Evolutionary conservation across 2,329 filamentous ascomycete species (phyloP).

Genomic region (Fusarium haematococcum): DNA sequence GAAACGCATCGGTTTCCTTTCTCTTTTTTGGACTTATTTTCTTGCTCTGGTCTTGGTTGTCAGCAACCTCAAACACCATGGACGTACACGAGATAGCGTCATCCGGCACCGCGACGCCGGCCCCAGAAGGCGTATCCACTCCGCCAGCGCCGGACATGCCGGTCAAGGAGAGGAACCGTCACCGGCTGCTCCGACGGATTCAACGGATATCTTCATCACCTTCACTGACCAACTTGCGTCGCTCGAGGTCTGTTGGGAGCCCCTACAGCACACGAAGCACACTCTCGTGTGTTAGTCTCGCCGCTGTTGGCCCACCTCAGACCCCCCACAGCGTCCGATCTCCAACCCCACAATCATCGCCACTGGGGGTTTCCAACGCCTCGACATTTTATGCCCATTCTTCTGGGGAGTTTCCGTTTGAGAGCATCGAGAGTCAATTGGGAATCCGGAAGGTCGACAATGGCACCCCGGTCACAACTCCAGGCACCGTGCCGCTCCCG

Average conservation of each 20-base stretch:
- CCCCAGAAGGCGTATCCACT: conserved; percentile 40
- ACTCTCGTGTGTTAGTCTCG: conserved; percentile 67
- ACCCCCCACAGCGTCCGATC: conserved; percentile 45
- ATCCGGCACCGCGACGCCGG: conserved; percentile 44
- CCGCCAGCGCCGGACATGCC: conserved; percentile 44
- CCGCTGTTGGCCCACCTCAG: conserved; percentile 50
- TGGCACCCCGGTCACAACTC: conserved; percentile 54
- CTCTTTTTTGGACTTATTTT: neutral
- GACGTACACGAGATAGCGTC: conserved; percentile 40
- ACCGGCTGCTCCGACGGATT: conserved; percentile 77
- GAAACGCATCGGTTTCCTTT: neutral
- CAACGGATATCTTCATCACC: conserved; percentile 87
- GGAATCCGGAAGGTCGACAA: conserved; percentile 67
- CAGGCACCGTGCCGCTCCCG: conserved; percentile 71
- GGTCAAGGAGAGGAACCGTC: conserved; percentile 73
- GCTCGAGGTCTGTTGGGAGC: conserved; percentile 75
- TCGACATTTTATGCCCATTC: conserved; percentile 56
- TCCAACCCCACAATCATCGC: conserved; percentile 54
- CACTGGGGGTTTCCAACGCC: conserved; percentile 52
- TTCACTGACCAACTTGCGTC: conserved; percentile 73
- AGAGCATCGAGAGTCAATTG: conserved; percentile 60
- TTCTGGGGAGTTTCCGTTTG: conserved; percentile 54
- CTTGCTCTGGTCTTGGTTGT: neutral
- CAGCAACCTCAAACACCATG: conserved; percentile 27
- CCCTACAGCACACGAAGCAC: conserved; percentile 69